phyloP scores from a whole-genome alignment of 148 eudicot species.

The Vaccinium macrocarpon region DNA sequence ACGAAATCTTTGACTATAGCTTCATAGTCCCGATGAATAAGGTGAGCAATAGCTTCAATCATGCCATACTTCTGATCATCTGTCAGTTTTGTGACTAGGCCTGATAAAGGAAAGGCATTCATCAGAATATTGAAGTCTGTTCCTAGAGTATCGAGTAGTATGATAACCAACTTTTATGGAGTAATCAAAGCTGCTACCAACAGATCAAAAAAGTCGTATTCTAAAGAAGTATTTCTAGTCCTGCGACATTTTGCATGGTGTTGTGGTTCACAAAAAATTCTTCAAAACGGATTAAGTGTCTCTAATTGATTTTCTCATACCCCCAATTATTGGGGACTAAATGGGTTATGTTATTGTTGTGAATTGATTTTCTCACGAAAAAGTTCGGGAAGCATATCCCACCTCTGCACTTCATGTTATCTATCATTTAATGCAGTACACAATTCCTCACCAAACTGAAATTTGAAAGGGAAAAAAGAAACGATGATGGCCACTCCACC shows the following conservation, averaged over 20 bases:
- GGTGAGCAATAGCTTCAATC: slow-evolving; percentile 99
- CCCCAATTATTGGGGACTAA: too few species aligned
- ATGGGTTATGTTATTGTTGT: too few species aligned
- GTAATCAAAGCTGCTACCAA: background rate
- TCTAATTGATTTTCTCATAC: background rate
- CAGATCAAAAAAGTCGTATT: background rate
- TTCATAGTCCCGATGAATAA: slow-evolving; percentile 89
- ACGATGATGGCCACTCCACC: background rate
- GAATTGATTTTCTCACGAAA: background rate
- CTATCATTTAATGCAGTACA: background rate
- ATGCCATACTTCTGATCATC: slow-evolving; percentile 99
- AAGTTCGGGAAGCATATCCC: background rate
- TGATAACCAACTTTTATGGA: background rate
- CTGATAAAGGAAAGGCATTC: slow-evolving; percentile 41
- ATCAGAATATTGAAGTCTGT: slow-evolving; percentile 11
- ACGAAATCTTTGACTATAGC: slow-evolving; percentile 99
- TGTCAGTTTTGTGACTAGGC: slow-evolving; percentile 86
- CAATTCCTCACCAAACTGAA: background rate
- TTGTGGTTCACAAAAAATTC: background rate
- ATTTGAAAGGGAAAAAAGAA: background rate
- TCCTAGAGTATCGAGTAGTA: background rate
- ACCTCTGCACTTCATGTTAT: background rate
- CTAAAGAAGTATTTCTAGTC: background rate
- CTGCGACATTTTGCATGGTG: background rate
- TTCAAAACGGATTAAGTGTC: background rate